Evolutionary conservation across 2,329 filamentous ascomycete species (phyloP).

Genomic region (Rugonectria rugulosa): DNA sequence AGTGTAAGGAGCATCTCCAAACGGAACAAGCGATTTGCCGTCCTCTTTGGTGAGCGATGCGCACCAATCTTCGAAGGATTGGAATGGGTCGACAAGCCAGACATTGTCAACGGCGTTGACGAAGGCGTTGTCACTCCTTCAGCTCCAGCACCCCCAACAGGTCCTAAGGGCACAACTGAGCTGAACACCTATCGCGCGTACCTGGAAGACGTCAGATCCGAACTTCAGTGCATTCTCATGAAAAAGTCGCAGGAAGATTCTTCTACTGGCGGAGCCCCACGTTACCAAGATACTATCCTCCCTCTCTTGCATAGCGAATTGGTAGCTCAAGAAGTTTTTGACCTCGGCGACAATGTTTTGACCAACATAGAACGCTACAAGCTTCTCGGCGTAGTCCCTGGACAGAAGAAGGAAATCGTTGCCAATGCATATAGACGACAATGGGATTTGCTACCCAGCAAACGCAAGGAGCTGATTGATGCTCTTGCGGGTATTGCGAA

Average conservation of each 20-base stretch:
- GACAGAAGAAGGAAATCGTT: constrained; percentile 44
- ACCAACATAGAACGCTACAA: constrained; percentile 46
- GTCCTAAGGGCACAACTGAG: constrained; percentile 46
- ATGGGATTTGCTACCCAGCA: constrained; percentile 46
- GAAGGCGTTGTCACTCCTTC: constrained; percentile 48
- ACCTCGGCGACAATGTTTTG: constrained; percentile 37
- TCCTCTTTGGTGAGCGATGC: constrained; percentile 61
- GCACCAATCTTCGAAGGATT: constrained; percentile 57
- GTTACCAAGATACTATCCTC: too few relatives aligned
- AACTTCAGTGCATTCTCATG: constrained; percentile 56
- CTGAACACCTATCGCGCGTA: constrained; percentile 55
- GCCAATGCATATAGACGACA: constrained; percentile 51
- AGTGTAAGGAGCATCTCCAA: constrained; percentile 58
- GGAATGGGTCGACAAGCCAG: constrained; percentile 54
- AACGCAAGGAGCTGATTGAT: constrained; percentile 43
- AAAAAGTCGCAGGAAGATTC: constrained; percentile 42
- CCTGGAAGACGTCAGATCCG: constrained; percentile 57
- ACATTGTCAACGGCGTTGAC: constrained; percentile 49
- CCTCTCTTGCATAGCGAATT: too few relatives aligned
- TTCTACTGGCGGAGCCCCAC: too few relatives aligned
- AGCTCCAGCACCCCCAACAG: constrained; percentile 42
- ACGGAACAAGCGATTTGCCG: constrained; percentile 63
- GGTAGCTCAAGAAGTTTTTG: constrained; percentile 41
- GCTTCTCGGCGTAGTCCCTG: constrained; percentile 48
- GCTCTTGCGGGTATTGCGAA: constrained; percentile 45